Base-by-base conservation (phyloP, 345 rosid species). In the Ceriops tagal region DNA sequence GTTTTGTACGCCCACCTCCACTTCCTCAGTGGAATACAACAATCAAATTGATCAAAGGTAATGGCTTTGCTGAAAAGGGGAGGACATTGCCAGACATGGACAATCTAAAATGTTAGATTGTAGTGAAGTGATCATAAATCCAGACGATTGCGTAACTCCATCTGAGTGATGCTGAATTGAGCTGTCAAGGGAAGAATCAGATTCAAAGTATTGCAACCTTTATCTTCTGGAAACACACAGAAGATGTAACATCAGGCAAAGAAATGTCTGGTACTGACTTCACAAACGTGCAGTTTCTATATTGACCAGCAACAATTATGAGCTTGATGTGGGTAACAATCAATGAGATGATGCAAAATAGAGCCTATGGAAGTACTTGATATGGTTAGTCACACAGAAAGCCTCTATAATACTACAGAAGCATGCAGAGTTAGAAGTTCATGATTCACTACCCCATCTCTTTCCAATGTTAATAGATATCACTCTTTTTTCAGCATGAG, bases 71-170 rank as follows among this genome's bases (percentile, higher is more conserved):
- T 80, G 83, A 70, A 82, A 73, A 16, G 86, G 85, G 68, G 88
- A 83, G 61, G 95, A 79, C 75, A 81, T 73, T 5, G 86, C 92
- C 83, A 90, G 71, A 66, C 87, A 74, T 3, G 91, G 89, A 66
- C 78, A 83, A 69, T 87, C 92, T 68, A 87, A 70, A 59, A 85
- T 69, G 63, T 87, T 86, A n/a, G 90, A 89, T 71, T 89, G 98
- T 74, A 84, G 69, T 10, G 93, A 86, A 49, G 84, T 53, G 7
- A 86, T 83, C 31, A 87, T 61, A 60, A 83, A 83, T 53, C 93
- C 96, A 19, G 85, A 77, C 51, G 93, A 81, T 66, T 85, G 96
- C 11, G 88, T 77, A 51, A 83, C 90, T 76, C 91, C 97, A 1
- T 79, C 79, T 15, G 91, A 68, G 43, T 85, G 81, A 72, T 80